A percentile compares a stretch with the other conserved stretches of the same genome.
These are phyloP conservation scores for Aurinia saxatilis DNA, from an alignment of 345 rosid species.

Conservation along the genomic window DNA sequence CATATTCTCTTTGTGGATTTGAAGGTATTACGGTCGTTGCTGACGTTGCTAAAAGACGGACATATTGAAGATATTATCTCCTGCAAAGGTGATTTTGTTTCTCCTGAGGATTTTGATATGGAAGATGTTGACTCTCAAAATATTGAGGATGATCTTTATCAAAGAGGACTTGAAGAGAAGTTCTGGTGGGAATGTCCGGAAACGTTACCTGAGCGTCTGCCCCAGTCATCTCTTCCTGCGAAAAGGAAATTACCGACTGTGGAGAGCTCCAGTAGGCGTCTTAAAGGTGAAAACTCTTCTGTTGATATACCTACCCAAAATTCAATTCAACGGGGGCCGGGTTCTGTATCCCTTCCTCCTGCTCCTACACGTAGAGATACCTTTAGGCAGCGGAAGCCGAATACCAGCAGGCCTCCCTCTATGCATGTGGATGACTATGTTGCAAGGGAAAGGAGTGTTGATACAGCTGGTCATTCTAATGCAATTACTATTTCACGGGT, in stretches of 20 bases:
- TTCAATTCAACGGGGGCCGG: constrained; percentile 56
- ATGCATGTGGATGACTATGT: constrained; percentile 99
- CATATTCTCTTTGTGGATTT: constrained; percentile 37
- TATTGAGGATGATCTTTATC: constrained; percentile 46
- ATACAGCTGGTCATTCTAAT: constrained; percentile 64
- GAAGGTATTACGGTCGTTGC: constrained; percentile 41
- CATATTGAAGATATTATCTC: constrained; percentile 39
- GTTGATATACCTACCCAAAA: constrained; percentile 53
- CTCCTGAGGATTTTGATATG: constrained; percentile 36
- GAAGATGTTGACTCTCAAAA: constrained; percentile 34
- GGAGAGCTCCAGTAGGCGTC: constrained; percentile 67
- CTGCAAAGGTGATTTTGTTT: constrained; percentile 26
- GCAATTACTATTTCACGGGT: constrained; percentile 70
- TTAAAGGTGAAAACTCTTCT: constrained; percentile 57
- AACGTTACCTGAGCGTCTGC: constrained; percentile 74
- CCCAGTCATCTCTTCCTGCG: constrained; percentile 47
- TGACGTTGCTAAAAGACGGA: constrained; percentile 53
- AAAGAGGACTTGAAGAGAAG: constrained; percentile 57
- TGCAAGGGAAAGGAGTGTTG: constrained; percentile 89
- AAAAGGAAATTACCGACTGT: constrained; percentile 65
- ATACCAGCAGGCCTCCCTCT: constrained; percentile 97
- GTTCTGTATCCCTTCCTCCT: constrained; percentile 53
- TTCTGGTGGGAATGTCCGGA: constrained; percentile 98
- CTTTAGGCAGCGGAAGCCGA: constrained; percentile 92
- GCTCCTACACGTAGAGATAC: constrained; percentile 76